Conservation (phyloP, 2,329 filamentous ascomycete genomes). For the Pseudogymnoascus sp. region DNA sequence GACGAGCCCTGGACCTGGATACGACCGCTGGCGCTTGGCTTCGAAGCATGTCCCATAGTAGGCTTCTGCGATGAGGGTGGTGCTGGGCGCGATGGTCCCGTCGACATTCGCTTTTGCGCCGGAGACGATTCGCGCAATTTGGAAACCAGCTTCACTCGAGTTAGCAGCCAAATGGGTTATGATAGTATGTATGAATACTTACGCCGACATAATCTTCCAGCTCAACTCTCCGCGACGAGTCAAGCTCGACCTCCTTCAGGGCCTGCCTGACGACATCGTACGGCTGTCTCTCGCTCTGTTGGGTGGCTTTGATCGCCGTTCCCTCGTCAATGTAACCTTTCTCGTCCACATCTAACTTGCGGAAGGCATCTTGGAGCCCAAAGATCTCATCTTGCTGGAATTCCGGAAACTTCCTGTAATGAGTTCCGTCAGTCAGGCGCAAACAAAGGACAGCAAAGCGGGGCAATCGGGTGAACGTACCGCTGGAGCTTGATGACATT, state of each 20-base stretch:
- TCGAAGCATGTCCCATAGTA: slow-evolving; percentile 65
- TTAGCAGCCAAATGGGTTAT: slow-evolving; percentile 12
- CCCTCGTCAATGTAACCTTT: slow-evolving; percentile 96
- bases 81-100: slow-evolving; percentile 31
- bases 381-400: slow-evolving; percentile 95
- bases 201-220: slow-evolving; percentile 96
- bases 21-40: slow-evolving; percentile 60
- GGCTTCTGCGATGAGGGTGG: slow-evolving; percentile 41
- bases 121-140: slow-evolving; percentile 49
- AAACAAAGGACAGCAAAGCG: slow-evolving; percentile 12
- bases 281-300: slow-evolving; percentile 85
- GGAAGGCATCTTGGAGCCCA: slow-evolving; percentile 84
- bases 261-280: slow-evolving; percentile 97
- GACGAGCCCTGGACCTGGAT: slow-evolving; percentile 94
- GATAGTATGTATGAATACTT: slow-evolving; percentile 32
- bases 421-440: slow-evolving; percentile 11
- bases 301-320: slow-evolving; percentile 91
- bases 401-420: slow-evolving; percentile 84
- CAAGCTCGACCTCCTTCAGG: slow-evolving; percentile 91
- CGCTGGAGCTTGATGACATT: slow-evolving; percentile 93
- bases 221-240: slow-evolving; percentile 91
- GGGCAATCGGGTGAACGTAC: slow-evolving; percentile 36
- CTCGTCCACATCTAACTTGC: slow-evolving; percentile 90
- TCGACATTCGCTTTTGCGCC: slow-evolving; percentile 34
- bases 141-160: slow-evolving; percentile 63